Evolutionary conservation across 2,329 filamentous ascomycete species (phyloP).

Genomic region (Cercospora berteroae): DNA sequence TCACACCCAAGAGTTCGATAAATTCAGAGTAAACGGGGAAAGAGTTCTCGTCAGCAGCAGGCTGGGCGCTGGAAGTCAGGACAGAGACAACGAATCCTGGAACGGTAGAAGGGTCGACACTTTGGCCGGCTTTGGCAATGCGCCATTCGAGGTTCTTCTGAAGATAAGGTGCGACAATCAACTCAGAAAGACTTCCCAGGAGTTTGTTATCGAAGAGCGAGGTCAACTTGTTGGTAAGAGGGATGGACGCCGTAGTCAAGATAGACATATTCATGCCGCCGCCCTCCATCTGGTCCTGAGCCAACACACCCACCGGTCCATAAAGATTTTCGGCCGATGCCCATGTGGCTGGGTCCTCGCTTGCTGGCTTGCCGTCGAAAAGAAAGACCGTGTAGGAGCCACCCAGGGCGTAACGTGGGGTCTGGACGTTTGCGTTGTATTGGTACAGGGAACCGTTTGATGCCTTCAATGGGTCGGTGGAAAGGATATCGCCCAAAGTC

Average conservation of each 20-base stretch:
- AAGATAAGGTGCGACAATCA: conserved; percentile 35
- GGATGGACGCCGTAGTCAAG: conserved; percentile 41
- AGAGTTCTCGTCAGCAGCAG: conserved; percentile 31
- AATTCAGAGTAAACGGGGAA: conserved; percentile 40
- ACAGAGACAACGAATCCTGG: conserved; percentile 43
- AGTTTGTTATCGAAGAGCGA: conserved; percentile 31
- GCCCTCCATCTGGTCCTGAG: conserved; percentile 18
- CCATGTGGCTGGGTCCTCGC: conserved; percentile 52
- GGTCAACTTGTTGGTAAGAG: conserved; percentile 46
- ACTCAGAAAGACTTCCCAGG: conserved; percentile 35
- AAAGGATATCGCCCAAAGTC: conserved; percentile 14
- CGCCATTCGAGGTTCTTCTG: conserved; percentile 38
- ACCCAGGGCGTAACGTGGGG: conserved; percentile 59
- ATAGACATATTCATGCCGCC: conserved; percentile 9
- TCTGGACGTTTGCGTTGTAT: conserved; percentile 67
- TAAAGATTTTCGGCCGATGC: conserved; percentile 54
- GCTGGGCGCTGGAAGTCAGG: conserved; percentile 39
- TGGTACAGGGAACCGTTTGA: conserved; percentile 54
- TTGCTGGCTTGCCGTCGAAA: conserved; percentile 58
- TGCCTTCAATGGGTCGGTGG: conserved; percentile 30
- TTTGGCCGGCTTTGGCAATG: conserved; percentile 33
- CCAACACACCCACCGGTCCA: conserved; percentile 55
- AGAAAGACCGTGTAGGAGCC: conserved; percentile 65
- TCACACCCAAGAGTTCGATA: conserved; percentile 24
- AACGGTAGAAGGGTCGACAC: conserved; percentile 36